Evolutionary conservation across 1,139 yeast species (phyloP).

Genomic region (Dujonia santamariae): DNA sequence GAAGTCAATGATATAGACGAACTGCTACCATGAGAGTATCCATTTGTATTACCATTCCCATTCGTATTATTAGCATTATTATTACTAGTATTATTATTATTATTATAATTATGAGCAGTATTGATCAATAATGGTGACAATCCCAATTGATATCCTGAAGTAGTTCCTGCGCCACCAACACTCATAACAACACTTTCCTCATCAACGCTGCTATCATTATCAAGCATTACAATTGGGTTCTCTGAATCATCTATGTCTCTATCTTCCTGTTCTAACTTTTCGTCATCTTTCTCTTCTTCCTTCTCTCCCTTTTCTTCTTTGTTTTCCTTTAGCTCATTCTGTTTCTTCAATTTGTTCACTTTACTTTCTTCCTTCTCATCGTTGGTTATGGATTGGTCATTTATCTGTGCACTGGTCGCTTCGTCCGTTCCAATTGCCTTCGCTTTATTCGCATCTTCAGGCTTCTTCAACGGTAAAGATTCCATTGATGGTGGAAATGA

Average conservation of each 20-base stretch:
- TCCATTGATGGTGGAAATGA: constrained; percentile 44
- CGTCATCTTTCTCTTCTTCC: not conserved
- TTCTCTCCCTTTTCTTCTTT: not conserved
- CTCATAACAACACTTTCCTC: too few species aligned
- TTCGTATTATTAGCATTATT: not conserved
- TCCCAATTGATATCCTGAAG: too few species aligned
- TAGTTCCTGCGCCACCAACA: too few species aligned
- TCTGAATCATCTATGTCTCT: too few species aligned
- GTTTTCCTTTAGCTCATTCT: not conserved
- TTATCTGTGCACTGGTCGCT: not conserved
- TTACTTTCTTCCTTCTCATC: not conserved
- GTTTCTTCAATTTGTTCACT: not conserved
- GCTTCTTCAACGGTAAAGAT: constrained; percentile 15
- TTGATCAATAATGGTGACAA: too few species aligned
- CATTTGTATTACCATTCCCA: not conserved
- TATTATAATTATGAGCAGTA: too few species aligned
- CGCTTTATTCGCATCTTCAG: not conserved
- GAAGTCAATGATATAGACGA: constrained; percentile 34
- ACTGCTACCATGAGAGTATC: constrained; percentile 6
- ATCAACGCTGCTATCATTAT: too few species aligned
- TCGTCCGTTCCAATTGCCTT: not conserved
- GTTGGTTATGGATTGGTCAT: not conserved
- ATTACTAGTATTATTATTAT: not conserved
- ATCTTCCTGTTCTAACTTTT: too few species aligned
- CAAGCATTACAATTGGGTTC: too few species aligned